Base-by-base conservation (phyloP, 2,329 filamentous ascomycete species). In the Nemania sp. region DNA sequence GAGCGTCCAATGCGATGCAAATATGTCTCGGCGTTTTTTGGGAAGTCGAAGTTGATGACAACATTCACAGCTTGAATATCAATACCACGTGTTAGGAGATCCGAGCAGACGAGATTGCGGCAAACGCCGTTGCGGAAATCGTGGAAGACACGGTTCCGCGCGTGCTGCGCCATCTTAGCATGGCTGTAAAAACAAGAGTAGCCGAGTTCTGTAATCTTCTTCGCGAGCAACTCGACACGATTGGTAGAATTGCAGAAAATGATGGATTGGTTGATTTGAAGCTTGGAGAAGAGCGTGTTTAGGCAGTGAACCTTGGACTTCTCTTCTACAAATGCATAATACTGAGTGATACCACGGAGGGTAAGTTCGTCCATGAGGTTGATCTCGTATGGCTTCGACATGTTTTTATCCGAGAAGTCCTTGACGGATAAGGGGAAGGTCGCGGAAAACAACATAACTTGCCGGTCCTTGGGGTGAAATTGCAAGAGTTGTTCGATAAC, bases 161-260 rank as follows among this genome's bases (percentile, higher is more conserved):
- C 94, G 73, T 96, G 92, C 81, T 99, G 96, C 54, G 96, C 89
- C 96, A 99, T 99, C 78, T 94, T 94, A 60, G 96, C 96, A 81
- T 99, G 96, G 74, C 95, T 98, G 84, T 99, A 99, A 84, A 98
- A 99, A 84, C 96, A 99, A 0, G 96, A 99, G 83, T 99, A 99
- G 72, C 96, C 96, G 72, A 99, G 89, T 81, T 99, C 97, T 55
- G 97, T 99, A 77, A 99, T 99, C 82, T 99, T 99, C 87, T 99
- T 99, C 58, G 96, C 96, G 27, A 99, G 88, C 61, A 99, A 87
- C 82, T 99, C 96, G 69, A 99, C 96, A 73, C 96, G 93, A 81
- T 98, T 98, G 62, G 96, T 99, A 47, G 96, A 99, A 83, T 99
- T 99, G 84, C 96, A 99, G 85, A 99, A 99, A 80, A 99, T 99